Evolutionary conservation across 345 rosid genomes (phyloP).

Genomic region (Eucalyptus pumila): DNA sequence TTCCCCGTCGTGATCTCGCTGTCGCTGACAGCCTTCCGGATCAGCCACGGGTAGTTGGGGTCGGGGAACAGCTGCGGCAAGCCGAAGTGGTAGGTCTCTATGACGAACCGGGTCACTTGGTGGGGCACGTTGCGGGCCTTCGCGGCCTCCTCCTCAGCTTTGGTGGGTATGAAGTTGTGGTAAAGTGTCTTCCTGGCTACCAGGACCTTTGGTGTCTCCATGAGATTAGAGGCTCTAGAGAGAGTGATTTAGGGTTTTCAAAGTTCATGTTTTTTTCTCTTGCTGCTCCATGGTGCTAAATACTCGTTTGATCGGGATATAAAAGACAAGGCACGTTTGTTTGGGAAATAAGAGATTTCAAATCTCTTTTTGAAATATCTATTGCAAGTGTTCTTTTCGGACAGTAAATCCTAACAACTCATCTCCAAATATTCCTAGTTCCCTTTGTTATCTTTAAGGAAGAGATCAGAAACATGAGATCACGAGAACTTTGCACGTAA

Average conservation of each 20-base stretch:
- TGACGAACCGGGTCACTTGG: neutral
- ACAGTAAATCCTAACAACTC: neutral
- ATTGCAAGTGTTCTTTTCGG: neutral
- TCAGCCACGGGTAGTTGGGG: conserved; percentile 15
- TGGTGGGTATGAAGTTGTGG: conserved; percentile 14
- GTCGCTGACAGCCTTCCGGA: neutral
- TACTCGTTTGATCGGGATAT: neutral
- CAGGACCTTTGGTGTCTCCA: neutral
- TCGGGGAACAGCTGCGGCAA: neutral
- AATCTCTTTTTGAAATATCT: neutral
- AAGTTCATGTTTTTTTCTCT: neutral
- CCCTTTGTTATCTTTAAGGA: neutral
- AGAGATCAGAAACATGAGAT: neutral
- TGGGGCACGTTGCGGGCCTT: neutral
- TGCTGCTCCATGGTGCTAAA: neutral
- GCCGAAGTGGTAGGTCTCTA: conserved; percentile 2
- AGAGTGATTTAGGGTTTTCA: neutral
- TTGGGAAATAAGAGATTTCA: neutral
- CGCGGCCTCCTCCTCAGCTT: conserved; percentile 15
- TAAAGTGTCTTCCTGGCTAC: conserved; percentile 7
- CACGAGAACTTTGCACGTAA: neutral
- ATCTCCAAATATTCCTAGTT: neutral
- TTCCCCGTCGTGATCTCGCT: conserved; percentile 6
- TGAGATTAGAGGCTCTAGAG: neutral
- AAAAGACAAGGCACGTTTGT: neutral